Evolutionary conservation across 805 yeast genomes (phyloP).

Genomic region (Pichia thaimueangensis): DNA sequence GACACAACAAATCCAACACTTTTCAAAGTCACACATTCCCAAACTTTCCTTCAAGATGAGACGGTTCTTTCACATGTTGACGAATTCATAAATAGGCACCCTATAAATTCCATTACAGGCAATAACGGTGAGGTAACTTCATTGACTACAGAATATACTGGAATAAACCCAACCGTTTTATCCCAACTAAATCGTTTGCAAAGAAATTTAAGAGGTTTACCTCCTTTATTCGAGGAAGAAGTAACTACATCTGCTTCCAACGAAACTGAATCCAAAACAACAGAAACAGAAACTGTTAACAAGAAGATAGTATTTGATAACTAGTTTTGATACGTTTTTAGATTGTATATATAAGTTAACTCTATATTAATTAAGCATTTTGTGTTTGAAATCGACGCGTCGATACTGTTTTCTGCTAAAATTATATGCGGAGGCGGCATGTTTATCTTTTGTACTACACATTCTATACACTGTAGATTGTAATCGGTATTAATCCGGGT

Average conservation of each 20-base stretch:
- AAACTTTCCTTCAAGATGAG: conserved; percentile 14
- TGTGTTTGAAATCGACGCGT: conserved; percentile 1
- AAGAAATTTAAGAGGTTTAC: conserved; percentile 33
- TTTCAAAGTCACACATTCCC: conserved; percentile 11
- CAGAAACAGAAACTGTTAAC: conserved; percentile 4
- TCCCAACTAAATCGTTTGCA: conserved; percentile 33
- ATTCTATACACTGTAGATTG: too few species aligned
- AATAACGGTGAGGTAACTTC: not conserved
- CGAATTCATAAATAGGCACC: conserved; percentile 10
- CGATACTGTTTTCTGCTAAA: not conserved
- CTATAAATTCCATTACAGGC: conserved; percentile 1
- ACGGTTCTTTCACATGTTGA: conserved; percentile 12
- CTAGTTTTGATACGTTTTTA: not conserved
- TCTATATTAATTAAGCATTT: not conserved
- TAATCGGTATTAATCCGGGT: too few species aligned
- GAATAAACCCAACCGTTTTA: conserved; percentile 24
- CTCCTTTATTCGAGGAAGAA: conserved; percentile 29
- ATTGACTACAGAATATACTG: conserved; percentile 15
- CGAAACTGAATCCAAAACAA: not conserved
- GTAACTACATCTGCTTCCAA: not conserved
- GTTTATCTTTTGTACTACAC: too few species aligned
- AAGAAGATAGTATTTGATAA: conserved; percentile 21
- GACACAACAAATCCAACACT: conserved; percentile 13
- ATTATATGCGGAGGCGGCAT: too few species aligned
- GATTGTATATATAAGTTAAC: not conserved